Evolutionary conservation across 106 monocot species (phyloP).

Genomic region (Alisma plantagoaquatica): DNA sequence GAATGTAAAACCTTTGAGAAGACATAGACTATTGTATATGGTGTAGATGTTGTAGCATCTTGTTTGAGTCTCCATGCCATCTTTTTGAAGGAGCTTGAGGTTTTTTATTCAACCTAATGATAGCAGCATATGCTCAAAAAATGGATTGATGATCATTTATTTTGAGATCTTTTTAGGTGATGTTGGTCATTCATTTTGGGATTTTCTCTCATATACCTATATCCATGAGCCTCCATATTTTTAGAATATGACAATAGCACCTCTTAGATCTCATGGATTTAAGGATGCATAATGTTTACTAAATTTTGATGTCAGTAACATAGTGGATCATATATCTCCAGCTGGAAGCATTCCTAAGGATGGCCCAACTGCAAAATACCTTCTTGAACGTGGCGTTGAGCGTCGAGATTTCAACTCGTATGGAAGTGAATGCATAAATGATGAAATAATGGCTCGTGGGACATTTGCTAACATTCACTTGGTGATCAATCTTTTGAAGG

Average conservation of each 20-base stretch:
- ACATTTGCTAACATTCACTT: not conserved
- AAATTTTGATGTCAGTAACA: not conserved
- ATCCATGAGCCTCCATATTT: slow-evolving; percentile 2
- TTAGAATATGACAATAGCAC: not conserved
- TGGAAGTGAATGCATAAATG: not conserved
- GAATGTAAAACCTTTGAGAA: too few relatives aligned
- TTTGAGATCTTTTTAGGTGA: too few relatives aligned
- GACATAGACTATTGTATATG: too few relatives aligned
- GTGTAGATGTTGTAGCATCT: too few relatives aligned
- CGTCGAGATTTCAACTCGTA: not conserved
- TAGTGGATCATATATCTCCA: not conserved
- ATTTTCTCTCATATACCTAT: slow-evolving; percentile 3
- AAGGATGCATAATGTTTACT: slow-evolving; percentile 1
- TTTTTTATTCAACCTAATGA: too few relatives aligned
- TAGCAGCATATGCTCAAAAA: too few relatives aligned
- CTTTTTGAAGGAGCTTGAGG: too few relatives aligned
- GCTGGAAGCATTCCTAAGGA: slow-evolving; percentile 1
- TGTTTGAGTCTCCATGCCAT: too few relatives aligned
- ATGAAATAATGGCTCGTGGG: not conserved
- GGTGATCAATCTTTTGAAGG: not conserved
- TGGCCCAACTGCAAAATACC: not conserved
- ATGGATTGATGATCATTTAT: too few relatives aligned
- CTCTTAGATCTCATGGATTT: not conserved
- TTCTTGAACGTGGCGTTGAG: not conserved
- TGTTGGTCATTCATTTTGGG: too few relatives aligned